Evolutionary conservation across 805 yeast genomes (phyloP), one percentile per base, ranked within the genome.

Genomic region (Saturnispora saitoi): DNA sequence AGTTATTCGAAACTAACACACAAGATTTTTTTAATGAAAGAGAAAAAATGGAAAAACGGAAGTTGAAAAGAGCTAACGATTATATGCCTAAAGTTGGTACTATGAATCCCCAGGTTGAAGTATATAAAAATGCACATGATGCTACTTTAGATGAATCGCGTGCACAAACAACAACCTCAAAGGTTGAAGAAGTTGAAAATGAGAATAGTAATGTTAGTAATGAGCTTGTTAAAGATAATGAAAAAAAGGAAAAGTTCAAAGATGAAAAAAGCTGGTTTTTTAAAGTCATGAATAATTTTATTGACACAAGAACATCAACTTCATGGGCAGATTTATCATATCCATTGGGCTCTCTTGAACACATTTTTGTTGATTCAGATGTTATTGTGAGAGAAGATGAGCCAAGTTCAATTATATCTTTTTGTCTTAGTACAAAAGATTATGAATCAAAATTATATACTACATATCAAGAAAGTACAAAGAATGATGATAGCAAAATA

Each of bases 251-350:
- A 3, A 48, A 43, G 19, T 38, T 37, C 8, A 43, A 47, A 26
- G 52, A 45, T 6, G 97, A 90, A 58, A 78, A 79, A 55, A 77
- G 81, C 20, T 83, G 96, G 0, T 65, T 93, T 32, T 76, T 93
- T 69, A 87, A 86, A 57, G 80, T 95, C 0, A 69, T 95, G 48
- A 78, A 95, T 0, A 87, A 82, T 57, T 93, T 93, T 65, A 93
- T 98, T 98, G 97, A 97, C 1, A 98, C 93, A 66, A 71, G 99
- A 58, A 86, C 98, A 1, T 93, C 97, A 0, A 83, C 95, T 1
- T 73, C 93, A 19, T 95, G 98, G 98, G 89, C 86, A 55, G 95
- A 96, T 0, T 70, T 93, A 31, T 83, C 78, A 17, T 90, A 89
- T 64, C 96, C 98, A 1, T 70, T 90, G 48, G 74, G 68, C 37